phyloP scores from a whole-genome alignment of 163 green algal genomes.

The Scenedesmus sp. region DNA sequence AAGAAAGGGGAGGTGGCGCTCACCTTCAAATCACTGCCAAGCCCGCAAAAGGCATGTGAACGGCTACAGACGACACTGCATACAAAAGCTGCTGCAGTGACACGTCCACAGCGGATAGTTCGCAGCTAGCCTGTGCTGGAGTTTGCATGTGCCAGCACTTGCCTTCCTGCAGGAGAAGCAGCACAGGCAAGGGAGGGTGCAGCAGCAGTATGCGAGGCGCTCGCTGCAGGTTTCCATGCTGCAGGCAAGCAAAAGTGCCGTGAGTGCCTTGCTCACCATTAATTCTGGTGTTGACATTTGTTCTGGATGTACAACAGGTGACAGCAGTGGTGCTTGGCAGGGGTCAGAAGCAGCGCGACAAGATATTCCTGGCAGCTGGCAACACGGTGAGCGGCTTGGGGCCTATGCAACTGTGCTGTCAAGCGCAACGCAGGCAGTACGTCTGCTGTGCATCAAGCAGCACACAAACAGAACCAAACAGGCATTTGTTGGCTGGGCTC shows the following conservation, averaged over 20 bases:
- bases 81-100: not conserved
- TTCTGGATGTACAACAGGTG: slow-evolving; percentile 59
- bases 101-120: not conserved
- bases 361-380: slow-evolving; percentile 76
- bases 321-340: slow-evolving; percentile 73
- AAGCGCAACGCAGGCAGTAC: not conserved
- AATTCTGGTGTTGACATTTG: not conserved
- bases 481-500: too few relatives aligned
- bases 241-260: not conserved
- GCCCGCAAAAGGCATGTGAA: slow-evolving; percentile 43
- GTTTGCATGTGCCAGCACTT: not conserved
- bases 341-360: slow-evolving; percentile 69
- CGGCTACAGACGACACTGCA: not conserved
- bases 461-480: too few relatives aligned
- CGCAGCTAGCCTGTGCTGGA: not conserved
- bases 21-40: slow-evolving; percentile 78
- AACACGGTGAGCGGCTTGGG: slow-evolving; percentile 58
- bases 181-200: too few relatives aligned
- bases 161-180: not conserved
- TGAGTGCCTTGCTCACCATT: not conserved
- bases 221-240: not conserved
- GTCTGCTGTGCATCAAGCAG: not conserved
- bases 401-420: not conserved
- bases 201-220: not conserved
- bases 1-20: slow-evolving; percentile 72